Percentiles rank a stretch among this genome's conserved stretches.
Evolutionary conservation across 192 early-diverging fungal genomes (phyloP).

Genomic region (Irineochytrium annulatum): DNA sequence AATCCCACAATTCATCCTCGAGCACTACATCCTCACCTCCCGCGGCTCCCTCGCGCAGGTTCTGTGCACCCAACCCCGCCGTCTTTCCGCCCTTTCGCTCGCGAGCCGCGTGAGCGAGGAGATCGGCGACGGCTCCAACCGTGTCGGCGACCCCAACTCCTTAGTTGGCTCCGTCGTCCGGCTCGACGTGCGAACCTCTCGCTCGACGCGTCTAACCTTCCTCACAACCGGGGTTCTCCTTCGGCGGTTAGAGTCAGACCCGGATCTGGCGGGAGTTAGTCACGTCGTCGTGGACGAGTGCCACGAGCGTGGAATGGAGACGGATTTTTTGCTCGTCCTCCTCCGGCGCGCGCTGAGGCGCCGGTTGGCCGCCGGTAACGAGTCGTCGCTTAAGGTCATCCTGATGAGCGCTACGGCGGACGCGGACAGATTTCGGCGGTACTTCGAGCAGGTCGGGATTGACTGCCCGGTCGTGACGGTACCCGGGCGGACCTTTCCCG

Average conservation of each 20-base stretch:
- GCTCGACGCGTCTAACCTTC: conserved; percentile 62
- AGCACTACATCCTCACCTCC: conserved; percentile 43
- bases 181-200: conserved; percentile 49
- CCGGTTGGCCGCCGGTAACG: background rate
- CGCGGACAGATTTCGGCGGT: conserved; percentile 42
- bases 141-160: conserved; percentile 48
- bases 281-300: conserved; percentile 78
- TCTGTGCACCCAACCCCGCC: conserved; percentile 56
- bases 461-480: conserved; percentile 39
- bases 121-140: conserved; percentile 55
- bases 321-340: conserved; percentile 70
- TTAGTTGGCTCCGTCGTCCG: conserved; percentile 76
- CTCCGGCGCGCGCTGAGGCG: conserved; percentile 48
- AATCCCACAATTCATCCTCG: conserved; percentile 73
- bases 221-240: conserved; percentile 77
- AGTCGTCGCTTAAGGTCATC: conserved; percentile 36
- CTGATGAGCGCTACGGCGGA: conserved; percentile 77
- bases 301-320: conserved; percentile 71
- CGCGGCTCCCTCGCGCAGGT: conserved; percentile 47
- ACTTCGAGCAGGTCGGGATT: conserved; percentile 32
- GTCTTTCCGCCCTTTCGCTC: conserved; percentile 79
- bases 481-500: conserved; percentile 56
- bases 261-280: conserved; percentile 50
- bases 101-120: conserved; percentile 71
- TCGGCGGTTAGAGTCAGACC: conserved; percentile 61